Evolutionary conservation across 163 green algal species (phyloP).

Genomic region (Trebouxiophyceae sp.): DNA sequence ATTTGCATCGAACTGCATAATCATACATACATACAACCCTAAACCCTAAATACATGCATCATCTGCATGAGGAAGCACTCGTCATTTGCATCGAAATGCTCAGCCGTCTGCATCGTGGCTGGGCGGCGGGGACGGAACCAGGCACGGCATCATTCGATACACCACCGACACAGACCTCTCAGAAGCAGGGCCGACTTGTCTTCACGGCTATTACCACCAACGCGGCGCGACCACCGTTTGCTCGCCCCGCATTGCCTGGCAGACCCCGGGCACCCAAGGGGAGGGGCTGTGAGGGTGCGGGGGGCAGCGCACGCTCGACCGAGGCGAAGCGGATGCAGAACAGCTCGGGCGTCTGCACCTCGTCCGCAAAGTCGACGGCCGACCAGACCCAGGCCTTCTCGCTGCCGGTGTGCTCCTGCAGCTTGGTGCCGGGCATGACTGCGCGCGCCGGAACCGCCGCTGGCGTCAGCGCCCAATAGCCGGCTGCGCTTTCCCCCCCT

Average conservation of each 20-base stretch:
- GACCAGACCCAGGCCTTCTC: constrained; percentile 97
- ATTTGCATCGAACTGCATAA: too few relatives aligned
- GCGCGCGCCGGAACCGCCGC: too few relatives aligned
- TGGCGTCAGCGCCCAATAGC: too few relatives aligned
- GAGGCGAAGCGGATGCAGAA: constrained; percentile 88
- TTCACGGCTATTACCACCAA: neutral
- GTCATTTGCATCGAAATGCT: too few relatives aligned
- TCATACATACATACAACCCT: too few relatives aligned
- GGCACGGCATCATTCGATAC: neutral
- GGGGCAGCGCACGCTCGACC: constrained; percentile 47
- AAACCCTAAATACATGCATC: too few relatives aligned
- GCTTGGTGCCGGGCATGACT: constrained; percentile 92
- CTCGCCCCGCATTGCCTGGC: too few relatives aligned
- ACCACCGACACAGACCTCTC: neutral
- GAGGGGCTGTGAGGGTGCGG: neutral
- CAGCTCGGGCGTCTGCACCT: constrained; percentile 77
- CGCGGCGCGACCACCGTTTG: neutral
- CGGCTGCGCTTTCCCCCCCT: too few relatives aligned
- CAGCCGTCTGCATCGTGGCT: too few relatives aligned
- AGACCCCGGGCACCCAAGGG: neutral
- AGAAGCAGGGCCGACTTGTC: neutral
- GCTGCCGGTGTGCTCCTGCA: constrained; percentile 90
- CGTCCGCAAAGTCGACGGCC: constrained; percentile 93
- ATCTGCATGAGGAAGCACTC: too few relatives aligned
- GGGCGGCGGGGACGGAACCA: neutral